These are phyloP conservation scores for Elongisporangium prolatum DNA, from an alignment of 352 stramenopile genomes.

Conservation along the genomic window DNA sequence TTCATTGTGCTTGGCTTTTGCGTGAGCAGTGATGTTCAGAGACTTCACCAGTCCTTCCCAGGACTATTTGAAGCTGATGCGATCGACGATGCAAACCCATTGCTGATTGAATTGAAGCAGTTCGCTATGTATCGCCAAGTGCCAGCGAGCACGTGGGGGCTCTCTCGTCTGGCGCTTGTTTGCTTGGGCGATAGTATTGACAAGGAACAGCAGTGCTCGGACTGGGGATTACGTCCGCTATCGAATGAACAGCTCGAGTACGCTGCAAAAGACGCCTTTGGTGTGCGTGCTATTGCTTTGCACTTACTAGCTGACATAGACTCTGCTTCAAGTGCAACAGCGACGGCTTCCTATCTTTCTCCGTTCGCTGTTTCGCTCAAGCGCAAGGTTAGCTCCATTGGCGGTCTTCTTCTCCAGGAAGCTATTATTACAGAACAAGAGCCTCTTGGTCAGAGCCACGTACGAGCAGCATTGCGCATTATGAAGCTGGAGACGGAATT, in stretches of 20 bases:
- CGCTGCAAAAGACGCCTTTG: constrained; percentile 49
- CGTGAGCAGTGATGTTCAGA: constrained; percentile 41
- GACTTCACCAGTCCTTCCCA: constrained; percentile 49
- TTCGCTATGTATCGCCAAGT: constrained; percentile 43
- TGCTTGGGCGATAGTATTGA: constrained; percentile 39
- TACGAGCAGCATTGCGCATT: constrained; percentile 1
- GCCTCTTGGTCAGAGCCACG: constrained; percentile 6
- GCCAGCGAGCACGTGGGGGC: constrained; percentile 41
- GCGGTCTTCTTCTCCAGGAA: neutral
- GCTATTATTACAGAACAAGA: constrained; percentile 15
- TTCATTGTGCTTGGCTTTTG: constrained; percentile 55
- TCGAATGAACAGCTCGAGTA: constrained; percentile 40
- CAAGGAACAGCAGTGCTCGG: constrained; percentile 63
- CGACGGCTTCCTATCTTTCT: constrained; percentile 9
- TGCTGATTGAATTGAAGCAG: constrained; percentile 51
- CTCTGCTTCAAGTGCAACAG: neutral
- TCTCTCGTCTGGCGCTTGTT: constrained; percentile 35
- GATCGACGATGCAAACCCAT: neutral
- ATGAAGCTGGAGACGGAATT: constrained; percentile 5
- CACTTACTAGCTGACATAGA: constrained; percentile 41
- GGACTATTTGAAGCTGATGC: constrained; percentile 10
- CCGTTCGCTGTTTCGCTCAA: constrained; percentile 19
- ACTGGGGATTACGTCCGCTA: constrained; percentile 46
- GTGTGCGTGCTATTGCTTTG: constrained; percentile 33
- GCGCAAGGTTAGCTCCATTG: constrained; percentile 3